Evolutionary conservation across 2,329 filamentous ascomycete genomes (phyloP), one percentile per base, ranked within the genome.

Genomic region (Helotiales sp.): DNA sequence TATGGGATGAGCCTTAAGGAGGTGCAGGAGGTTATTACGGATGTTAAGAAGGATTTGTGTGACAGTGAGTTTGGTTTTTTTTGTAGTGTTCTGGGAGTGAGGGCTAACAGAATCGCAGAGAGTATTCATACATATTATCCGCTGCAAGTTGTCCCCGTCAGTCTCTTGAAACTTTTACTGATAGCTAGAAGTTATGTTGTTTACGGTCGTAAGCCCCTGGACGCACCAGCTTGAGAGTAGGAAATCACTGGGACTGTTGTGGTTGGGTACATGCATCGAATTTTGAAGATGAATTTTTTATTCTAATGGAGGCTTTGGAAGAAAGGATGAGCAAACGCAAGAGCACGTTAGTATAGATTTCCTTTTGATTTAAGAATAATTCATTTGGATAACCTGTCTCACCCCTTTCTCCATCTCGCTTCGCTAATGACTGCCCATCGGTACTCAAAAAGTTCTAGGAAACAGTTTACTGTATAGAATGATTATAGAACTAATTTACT

Each of bases 1-100:
- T 63, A 60, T 60, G 65, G 65, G 37, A 63, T 63, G 65, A 63
- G 37, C 45, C 20, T 40, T n/a, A 32, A 60, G 26, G 40, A 63
- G 32, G 65, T 67, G 54, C 37, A 63, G 24, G 65, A 52, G 24
- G 32, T 60, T 26, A 24, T 67, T 34, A 47, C 26, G 37, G 65
- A 57, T 40, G 65, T 67, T 2, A 60, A 55, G 54, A 63, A 34
- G n/a, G 54, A 63, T 61, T 26, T 67, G 15, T 22, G 26, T 30
- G 60, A 67, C 49, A 47, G 50, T 54, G n/a, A 54, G 50, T 54
- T 22, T n/a, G 10, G 32, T 32, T n/a, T 17, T 32, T 10, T 8
- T 17, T 30, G n/a, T 5, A 28, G 47, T 26, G 17, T n/a, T n/a
- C n/a, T n/a, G 26, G 26, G 26, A 4, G 6, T 6, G 3, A 34